Conservation (phyloP, 495 filamentous ascomycete genomes). For the Geoglossum glabrum region DNA sequence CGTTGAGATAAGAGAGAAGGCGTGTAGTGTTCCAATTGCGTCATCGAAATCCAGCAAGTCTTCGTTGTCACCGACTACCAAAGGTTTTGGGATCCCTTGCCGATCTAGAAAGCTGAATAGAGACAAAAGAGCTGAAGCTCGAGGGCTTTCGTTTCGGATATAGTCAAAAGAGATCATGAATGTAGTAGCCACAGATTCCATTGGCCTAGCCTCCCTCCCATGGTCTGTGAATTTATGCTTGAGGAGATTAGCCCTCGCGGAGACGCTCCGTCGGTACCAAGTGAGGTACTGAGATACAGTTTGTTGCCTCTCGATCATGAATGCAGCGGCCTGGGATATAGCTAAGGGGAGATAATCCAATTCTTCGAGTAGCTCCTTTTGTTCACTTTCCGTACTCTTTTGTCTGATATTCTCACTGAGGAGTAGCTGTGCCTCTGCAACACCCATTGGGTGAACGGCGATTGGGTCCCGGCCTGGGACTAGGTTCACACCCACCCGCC, state of each 20-base stretch:
- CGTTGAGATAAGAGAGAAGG: constrained; percentile 21
- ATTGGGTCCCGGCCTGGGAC: not conserved
- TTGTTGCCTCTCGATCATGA: constrained; percentile 21
- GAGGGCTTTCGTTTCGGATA: constrained; percentile 17
- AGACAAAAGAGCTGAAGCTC: constrained; percentile 23
- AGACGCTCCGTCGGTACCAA: not conserved
- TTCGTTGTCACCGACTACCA: constrained; percentile 13
- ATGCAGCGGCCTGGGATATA: constrained; percentile 27
- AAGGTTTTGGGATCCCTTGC: constrained; percentile 20
- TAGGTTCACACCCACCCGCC: constrained; percentile 1
- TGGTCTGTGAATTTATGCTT: not conserved
- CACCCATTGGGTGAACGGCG: not conserved
- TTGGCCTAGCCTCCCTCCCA: not conserved
- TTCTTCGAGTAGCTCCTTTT: constrained; percentile 13
- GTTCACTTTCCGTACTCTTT: not conserved
- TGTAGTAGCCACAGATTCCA: constrained; percentile 2
- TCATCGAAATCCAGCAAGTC: constrained; percentile 14
- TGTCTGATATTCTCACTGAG: not conserved
- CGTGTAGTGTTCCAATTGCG: constrained; percentile 21
- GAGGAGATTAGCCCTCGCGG: not conserved
- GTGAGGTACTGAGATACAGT: not conserved
- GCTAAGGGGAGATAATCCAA: constrained; percentile 25
- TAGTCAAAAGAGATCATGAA: constrained; percentile 13
- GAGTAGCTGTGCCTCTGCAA: not conserved
- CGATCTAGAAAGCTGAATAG: constrained; percentile 24